A percentile compares a stretch with the other conserved stretches of the same genome.
Conservation (phyloP, 1,284 basidiomycete genomes). For the Athelia psychrophila region DNA sequence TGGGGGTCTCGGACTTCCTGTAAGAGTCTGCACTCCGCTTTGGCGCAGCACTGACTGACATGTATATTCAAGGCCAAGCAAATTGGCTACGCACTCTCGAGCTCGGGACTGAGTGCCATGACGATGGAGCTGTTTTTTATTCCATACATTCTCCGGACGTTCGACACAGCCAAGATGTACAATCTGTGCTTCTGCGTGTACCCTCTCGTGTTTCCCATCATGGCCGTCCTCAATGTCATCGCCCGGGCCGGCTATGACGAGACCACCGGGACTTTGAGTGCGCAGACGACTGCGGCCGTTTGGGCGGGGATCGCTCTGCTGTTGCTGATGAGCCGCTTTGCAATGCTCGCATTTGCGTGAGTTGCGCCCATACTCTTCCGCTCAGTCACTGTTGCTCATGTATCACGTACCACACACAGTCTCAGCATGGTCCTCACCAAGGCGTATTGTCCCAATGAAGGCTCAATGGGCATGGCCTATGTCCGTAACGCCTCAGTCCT, state of each 20-base stretch:
- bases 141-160: constrained; percentile 42
- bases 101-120: constrained; percentile 40
- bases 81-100: constrained; percentile 58
- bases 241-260: constrained; percentile 28
- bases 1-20: constrained; percentile 58
- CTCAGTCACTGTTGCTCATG: neutral
- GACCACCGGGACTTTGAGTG: constrained; percentile 19
- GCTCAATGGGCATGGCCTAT: constrained; percentile 56
- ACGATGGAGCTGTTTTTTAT: constrained; percentile 44
- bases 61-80: constrained; percentile 58
- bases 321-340: constrained; percentile 36
- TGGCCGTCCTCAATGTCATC: constrained; percentile 45
- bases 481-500: too few relatives aligned
- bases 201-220: constrained; percentile 39
- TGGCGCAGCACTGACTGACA: constrained; percentile 2
- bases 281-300: constrained; percentile 21
- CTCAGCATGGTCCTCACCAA: constrained; percentile 64
- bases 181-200: constrained; percentile 44
- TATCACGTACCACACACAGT: constrained; percentile 35
- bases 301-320: constrained; percentile 42
- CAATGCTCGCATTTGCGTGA: constrained; percentile 39
- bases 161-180: constrained; percentile 41
- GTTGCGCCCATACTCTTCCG: constrained; percentile 8
- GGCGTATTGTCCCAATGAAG: constrained; percentile 46
- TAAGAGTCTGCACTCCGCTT: constrained; percentile 35